These are phyloP conservation scores for Mycena metata DNA, from an alignment of 768 basidiomycete genomes.

Conservation along the genomic window DNA sequence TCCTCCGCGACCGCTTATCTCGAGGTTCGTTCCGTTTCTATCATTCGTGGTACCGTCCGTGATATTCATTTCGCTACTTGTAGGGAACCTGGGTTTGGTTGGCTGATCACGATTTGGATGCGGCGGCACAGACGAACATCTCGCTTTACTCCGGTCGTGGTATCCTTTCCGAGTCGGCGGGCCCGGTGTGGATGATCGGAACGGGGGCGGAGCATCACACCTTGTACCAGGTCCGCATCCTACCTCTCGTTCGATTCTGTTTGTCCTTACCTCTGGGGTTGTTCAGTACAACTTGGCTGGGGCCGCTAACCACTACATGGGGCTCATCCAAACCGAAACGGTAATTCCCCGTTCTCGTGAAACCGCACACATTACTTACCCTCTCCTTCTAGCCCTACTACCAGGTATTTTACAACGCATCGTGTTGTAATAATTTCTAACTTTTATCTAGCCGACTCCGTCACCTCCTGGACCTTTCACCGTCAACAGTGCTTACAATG, in stretches of 20 bases:
- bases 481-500: constrained; percentile 59
- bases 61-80: constrained; percentile 44
- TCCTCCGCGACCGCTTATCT: constrained; percentile 68
- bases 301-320: constrained; percentile 46
- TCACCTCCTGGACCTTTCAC: constrained; percentile 69
- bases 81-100: constrained; percentile 81
- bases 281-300: constrained; percentile 44
- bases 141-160: constrained; percentile 80
- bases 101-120: constrained; percentile 85
- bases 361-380: constrained; percentile 14
- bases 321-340: constrained; percentile 68
- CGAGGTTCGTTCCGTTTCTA: constrained; percentile 62
- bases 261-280: too few relatives aligned
- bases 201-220: constrained; percentile 51
- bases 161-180: constrained; percentile 77
- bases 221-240: constrained; percentile 70
- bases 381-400: constrained; percentile 69
- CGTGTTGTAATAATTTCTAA: too few relatives aligned
- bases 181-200: constrained; percentile 89
- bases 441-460: constrained; percentile 57
- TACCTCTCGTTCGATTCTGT: constrained; percentile 29
- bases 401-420: constrained; percentile 47
- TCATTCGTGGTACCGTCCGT: constrained; percentile 36
- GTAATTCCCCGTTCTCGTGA: constrained; percentile 51
- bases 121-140: constrained; percentile 59